Evolutionary conservation across 306 rosid species (phyloP), one percentile per base, ranked within the genome.

Genomic region (Mimosa bimucronata): DNA sequence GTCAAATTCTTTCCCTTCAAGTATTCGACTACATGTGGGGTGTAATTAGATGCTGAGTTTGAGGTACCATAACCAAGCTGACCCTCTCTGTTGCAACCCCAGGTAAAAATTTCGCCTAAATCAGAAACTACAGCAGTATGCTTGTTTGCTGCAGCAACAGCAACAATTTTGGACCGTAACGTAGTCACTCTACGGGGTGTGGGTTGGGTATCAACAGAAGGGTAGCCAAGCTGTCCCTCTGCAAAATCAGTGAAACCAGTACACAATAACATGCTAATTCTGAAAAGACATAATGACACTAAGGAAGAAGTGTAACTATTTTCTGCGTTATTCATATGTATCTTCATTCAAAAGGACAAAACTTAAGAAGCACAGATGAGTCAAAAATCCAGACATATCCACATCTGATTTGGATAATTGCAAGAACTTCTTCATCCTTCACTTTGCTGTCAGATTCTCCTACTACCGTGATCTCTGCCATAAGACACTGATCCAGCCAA

Each of bases 161-260:
- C 91, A 60, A 92, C 84, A 79, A 95, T 82, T 82, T 86, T 92
- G 66, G 98, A 91, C 86, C 90, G 84, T 62, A 92, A 83, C 66
- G 92, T 86, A 83, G 95, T 84, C 84, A 95, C 98, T 78, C 93
- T 89, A 6, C 93, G 98, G 70, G 98, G 98, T 66, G 92, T 92
- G 66, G 98, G 92, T 81, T 95, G 98, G 9, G 97, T 89, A 85
- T 95, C 98, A 81, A 95, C 96, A 62, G 97, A 95, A 78, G 98
- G 79, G 83, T 92, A 95, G 83, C 98, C 98, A n/a, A 95, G 98
- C 89, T 95, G 98, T 71, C 98, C 98, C 94, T 95, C 98, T 95
- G 90, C 87, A 80, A 23, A 83, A 65, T 58, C 61, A 82, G 62
- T 78, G 57, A 73, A 71, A 67, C 58, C 65, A 58, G 11, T 25